Base-by-base conservation (phyloP, 2,329 filamentous ascomycete species). In the Talaromyces sp. region DNA sequence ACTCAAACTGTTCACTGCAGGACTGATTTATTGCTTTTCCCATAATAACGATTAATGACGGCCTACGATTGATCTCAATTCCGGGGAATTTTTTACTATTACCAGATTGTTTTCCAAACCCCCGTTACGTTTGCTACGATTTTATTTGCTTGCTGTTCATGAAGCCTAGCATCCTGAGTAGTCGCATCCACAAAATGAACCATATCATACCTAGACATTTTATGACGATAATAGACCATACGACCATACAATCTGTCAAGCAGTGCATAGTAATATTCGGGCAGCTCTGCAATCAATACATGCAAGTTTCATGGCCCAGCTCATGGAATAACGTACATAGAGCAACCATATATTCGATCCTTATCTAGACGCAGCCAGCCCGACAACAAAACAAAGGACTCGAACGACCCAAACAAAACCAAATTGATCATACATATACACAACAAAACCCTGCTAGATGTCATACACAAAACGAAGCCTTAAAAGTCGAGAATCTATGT, bases 391-490 rank as follows among this genome's bases (percentile, higher is more conserved):
- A 56, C 19, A 31, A 35, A 47, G 3, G 37, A 60, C 33, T 16
- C n/a, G 27, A 52, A 11, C 35, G 35, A 13, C 9, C 35, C 35
- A 13, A 45, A 45, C 7, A 14, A 14, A 37, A 39, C 33, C 52
- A 59, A 43, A 27, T 1, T 31, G 22, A 43, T 45, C 56, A 59
- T 59, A 59, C 37, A 59, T 59, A 24, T 59, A 59, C 56, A 59
- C 56, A 43, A 19, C 56, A 59, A n/a, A 31, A 43, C 14, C 1
- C 37, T 11, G n/a, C 48, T 56, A 50, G 19, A 41, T 56, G 50
- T 33, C 11, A 50, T 35, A 19, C 50, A 54, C 16, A 35, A 54
- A 54, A n/a, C 52, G n/a, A 70, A 70, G 58, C 10, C 24, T 22
- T 24, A 35, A 58, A 33, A n/a, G 33, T 31, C 27, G 24, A 31